Conservation (phyloP, 1,284 basidiomycete species). For the Ustilago bromivora region DNA sequence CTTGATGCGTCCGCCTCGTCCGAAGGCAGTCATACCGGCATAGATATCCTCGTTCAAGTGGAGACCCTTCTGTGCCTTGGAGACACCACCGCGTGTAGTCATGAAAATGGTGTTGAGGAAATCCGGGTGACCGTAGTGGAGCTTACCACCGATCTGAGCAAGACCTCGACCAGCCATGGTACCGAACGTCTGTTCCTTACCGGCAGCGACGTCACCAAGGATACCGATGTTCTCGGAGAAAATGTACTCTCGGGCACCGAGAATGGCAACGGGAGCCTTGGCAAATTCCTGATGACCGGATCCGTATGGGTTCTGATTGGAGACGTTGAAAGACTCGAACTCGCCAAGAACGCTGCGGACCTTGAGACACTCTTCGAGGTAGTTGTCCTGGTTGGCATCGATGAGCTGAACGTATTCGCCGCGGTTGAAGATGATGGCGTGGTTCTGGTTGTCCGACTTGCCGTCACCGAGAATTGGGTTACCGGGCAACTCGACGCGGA, state of each 20-base stretch:
- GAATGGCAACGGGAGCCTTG: slow-evolving; percentile 91
- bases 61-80: slow-evolving; percentile 97
- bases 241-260: slow-evolving; percentile 99
- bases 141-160: slow-evolving; percentile 97
- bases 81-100: slow-evolving; percentile 97
- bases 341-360: slow-evolving; percentile 98
- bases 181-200: slow-evolving; percentile 99
- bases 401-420: slow-evolving; percentile 99
- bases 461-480: slow-evolving; percentile 99
- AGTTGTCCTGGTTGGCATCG: slow-evolving; percentile 99
- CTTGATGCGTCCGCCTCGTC: slow-evolving; percentile 96
- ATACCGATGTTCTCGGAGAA: slow-evolving; percentile 99
- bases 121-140: slow-evolving; percentile 99
- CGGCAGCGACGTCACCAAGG: slow-evolving; percentile 95
- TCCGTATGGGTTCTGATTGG: slow-evolving; percentile 89
- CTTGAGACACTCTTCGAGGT: slow-evolving; percentile 99
- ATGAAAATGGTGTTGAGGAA: slow-evolving; percentile 98
- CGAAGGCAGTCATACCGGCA: slow-evolving; percentile 98
- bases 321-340: slow-evolving; percentile 92
- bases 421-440: slow-evolving; percentile 98
- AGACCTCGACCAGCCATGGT: slow-evolving; percentile 93
- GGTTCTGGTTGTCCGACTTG: slow-evolving; percentile 99
- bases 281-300: slow-evolving; percentile 77
- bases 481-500: slow-evolving; percentile 96
- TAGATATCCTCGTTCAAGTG: slow-evolving; percentile 99